Evolutionary conservation across 1,284 basidiomycete species (phyloP), one percentile per base, ranked within the genome.

Genomic region (Trichosporon ovoides): DNA sequence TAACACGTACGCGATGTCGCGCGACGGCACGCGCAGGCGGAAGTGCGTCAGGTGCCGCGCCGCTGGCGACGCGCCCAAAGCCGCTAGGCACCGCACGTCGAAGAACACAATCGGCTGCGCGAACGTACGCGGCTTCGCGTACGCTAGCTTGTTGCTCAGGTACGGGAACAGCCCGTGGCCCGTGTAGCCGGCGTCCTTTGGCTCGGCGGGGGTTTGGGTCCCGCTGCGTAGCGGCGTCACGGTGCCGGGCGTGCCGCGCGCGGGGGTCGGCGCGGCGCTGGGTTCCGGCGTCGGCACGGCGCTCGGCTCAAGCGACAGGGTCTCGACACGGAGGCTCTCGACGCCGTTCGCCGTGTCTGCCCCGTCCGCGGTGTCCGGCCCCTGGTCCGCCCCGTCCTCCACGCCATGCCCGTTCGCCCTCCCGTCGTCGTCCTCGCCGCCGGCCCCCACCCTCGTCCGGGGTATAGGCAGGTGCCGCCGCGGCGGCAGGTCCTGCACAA

Each of bases 91-190:
- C 10, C 69, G 62, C 33, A 77, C 72, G 59, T 78, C 76, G 65
- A 78, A 78, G 54, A 79, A 78, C 35, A 79, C 77, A 57, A 79
- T 77, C 1, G 78, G 78, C 57, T 79, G 77, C 19, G 78, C 78
- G 57, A 79, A 79, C 3, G 70, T 68, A 55, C 74, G 75, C 7
- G 77, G 76, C 58, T 67, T 70, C 3, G 64, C 60, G 50, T 62
- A 57, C 16, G 65, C 65, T 52, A 78, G 55, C 33, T 68, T 67
- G 22, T 72, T 71, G 31, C 67, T 66, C 3, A 79, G 61, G 60
- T 74, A 78, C 0, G 72, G 71, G 53, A 79, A 75, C 13, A 76
- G 76, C 13, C 77, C 77, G 43, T 76, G 74, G 3, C 77, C 74
- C 0, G 76, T 71, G 54, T 77, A 78, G 0, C 66, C 68, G 38